Percentiles rank a stretch among this genome's conserved stretches.
These are phyloP conservation scores for Apiotrichum akiyoshidainum DNA, from an alignment of 1,284 basidiomycete species.

Conservation along the genomic window DNA sequence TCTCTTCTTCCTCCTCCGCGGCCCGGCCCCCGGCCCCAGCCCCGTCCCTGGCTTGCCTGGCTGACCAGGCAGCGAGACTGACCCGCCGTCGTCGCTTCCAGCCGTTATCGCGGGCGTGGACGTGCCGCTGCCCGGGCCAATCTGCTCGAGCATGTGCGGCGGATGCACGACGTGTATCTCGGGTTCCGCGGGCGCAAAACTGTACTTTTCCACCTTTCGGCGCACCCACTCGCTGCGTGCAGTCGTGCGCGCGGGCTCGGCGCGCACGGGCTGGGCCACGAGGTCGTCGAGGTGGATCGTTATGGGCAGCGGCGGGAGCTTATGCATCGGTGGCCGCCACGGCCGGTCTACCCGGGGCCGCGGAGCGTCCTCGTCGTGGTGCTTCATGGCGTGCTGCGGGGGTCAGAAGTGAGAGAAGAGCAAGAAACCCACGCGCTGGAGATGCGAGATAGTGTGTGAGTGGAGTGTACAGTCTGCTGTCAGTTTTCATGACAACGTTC, in stretches of 20 bases:
- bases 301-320: slow-evolving; percentile 15
- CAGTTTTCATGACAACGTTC: not conserved
- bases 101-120: too few species aligned
- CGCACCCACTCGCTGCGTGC: slow-evolving; percentile 19
- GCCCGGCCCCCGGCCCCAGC: too few species aligned
- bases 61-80: too few species aligned
- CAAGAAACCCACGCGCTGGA: slow-evolving; percentile 12
- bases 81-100: too few species aligned
- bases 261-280: slow-evolving; percentile 23
- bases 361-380: slow-evolving; percentile 25
- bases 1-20: too few species aligned
- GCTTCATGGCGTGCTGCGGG: slow-evolving; percentile 26
- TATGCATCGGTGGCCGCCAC: slow-evolving; percentile 3
- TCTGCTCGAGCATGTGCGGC: slow-evolving; percentile 28
- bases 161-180: slow-evolving; percentile 31
- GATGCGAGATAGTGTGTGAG: slow-evolving; percentile 30
- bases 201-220: slow-evolving; percentile 23
- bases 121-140: not conserved
- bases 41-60: too few species aligned
- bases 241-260: slow-evolving; percentile 13
- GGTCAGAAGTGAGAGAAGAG: not conserved
- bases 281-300: slow-evolving; percentile 25
- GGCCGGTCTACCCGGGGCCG: slow-evolving; percentile 20
- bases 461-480: slow-evolving; percentile 25
- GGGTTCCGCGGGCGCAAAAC: slow-evolving; percentile 28